These are phyloP conservation scores for Russula virescens DNA, from an alignment of 768 basidiomycete species.

Conservation along the genomic window DNA sequence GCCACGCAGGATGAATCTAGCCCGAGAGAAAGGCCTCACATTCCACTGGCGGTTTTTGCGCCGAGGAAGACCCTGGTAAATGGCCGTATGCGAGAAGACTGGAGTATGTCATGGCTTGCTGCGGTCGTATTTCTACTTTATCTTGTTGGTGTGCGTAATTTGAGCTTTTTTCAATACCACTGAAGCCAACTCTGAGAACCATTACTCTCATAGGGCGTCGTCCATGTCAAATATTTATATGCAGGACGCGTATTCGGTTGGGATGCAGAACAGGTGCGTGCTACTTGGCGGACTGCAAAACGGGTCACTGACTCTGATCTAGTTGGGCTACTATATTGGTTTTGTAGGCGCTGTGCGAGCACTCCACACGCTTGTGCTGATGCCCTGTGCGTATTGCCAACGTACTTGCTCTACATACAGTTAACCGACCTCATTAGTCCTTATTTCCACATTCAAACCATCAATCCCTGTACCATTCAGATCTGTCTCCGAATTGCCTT, in stretches of 20 bases:
- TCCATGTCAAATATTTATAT: constrained; percentile 73
- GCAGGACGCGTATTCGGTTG: constrained; percentile 67
- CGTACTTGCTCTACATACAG: constrained; percentile 8
- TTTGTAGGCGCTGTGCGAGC: constrained; percentile 61
- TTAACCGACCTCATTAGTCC: constrained; percentile 43
- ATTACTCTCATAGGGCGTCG: constrained; percentile 45
- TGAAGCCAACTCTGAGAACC: constrained; percentile 2
- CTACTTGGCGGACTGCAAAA: not conserved
- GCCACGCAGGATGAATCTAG: constrained; percentile 29
- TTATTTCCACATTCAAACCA: constrained; percentile 58
- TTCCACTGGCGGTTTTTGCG: constrained; percentile 67
- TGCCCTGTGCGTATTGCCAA: constrained; percentile 50
- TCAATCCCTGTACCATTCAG: constrained; percentile 23
- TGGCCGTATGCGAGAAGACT: constrained; percentile 44
- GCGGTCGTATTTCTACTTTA: constrained; percentile 56
- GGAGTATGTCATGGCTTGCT: constrained; percentile 68
- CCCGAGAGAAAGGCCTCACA: constrained; percentile 37
- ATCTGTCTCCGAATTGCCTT: constrained; percentile 10
- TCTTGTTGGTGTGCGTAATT: constrained; percentile 51
- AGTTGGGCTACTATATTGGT: constrained; percentile 74
- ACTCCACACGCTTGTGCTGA: constrained; percentile 55
- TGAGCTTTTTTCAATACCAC: not conserved
- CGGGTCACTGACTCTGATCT: constrained; percentile 8
- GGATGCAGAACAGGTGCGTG: constrained; percentile 50
- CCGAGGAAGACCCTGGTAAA: constrained; percentile 44